Conservation (phyloP, 1,284 basidiomycete species). For the Tetrapyrgos nigripes region DNA sequence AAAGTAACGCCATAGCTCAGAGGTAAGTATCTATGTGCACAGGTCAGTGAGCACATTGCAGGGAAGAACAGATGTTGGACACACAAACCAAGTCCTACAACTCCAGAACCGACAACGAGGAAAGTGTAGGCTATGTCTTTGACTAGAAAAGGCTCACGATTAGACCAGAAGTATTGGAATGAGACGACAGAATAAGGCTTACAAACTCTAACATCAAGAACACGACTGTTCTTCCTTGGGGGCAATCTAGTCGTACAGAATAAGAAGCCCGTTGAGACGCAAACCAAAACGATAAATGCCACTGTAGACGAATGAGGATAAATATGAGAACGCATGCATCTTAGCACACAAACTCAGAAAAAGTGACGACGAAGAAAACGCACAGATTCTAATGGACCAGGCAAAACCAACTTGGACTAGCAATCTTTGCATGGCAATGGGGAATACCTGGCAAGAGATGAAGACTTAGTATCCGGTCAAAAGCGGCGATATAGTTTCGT, state of each 20-base stretch:
- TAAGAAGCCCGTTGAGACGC: slow-evolving; percentile 20
- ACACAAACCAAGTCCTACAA: slow-evolving; percentile 20
- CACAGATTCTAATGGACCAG: slow-evolving; percentile 25
- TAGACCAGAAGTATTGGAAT: no score
- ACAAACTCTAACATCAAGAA: slow-evolving; percentile 26
- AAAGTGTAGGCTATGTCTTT: slow-evolving; percentile 19
- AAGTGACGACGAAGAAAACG: not conserved
- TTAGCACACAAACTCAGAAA: no score
- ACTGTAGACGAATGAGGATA: slow-evolving; percentile 10
- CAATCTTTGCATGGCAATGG: slow-evolving; percentile 23
- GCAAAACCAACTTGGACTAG: slow-evolving; percentile 22
- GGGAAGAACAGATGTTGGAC: not conserved
- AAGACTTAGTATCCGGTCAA: no score
- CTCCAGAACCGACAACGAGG: slow-evolving; percentile 20
- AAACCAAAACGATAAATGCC: slow-evolving; percentile 22
- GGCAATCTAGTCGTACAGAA: slow-evolving; percentile 22
- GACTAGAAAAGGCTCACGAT: slow-evolving; percentile 12
- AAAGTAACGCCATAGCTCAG: slow-evolving; percentile 26
- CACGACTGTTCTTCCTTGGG: slow-evolving; percentile 16
- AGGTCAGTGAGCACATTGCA: not conserved
- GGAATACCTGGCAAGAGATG: not conserved
- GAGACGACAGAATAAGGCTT: not conserved
- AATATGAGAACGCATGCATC: not conserved
- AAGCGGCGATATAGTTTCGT: no score
- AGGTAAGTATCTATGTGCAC: slow-evolving; percentile 19